Evolutionary conservation across 441 rosid genomes (phyloP), one percentile per base, ranked within the genome.

Genomic region (Codiaeum variegatum): DNA sequence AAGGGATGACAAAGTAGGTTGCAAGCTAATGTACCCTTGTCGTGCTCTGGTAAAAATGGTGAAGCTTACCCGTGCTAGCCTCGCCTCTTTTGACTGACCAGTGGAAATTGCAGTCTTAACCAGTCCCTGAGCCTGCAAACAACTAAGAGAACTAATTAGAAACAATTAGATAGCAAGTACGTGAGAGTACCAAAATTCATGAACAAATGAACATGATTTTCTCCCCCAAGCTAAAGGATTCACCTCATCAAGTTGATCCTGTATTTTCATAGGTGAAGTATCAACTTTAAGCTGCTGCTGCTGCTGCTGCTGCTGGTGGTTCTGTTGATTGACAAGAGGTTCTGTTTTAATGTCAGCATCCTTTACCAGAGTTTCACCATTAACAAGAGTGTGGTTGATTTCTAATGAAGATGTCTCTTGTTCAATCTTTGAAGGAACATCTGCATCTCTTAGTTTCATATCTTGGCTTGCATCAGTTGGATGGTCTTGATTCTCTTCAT

Each of bases 231-330:
- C 28, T 24, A 62, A 71, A 74, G 64, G 59, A 63, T 78, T 78
- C 78, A 91, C 99, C 98, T 96, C 98, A 51, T 93, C 98, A 74
- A 96, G 93, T 78, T 87, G 98, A 74, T 96, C 98, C 79, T 93
- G 91, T 66, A 85, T 77, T 82, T 81, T 92, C 66, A 46, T 67
- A 49, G 84, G 81, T 63, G 90, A 76, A 44, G 72, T 76, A 76
- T 84, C 89, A 67, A 77, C 73, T 76, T 80, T 85, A 55, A 16
- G 23, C 40, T 58, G 83, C 64, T 58, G 82, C 52, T 70, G 81
- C 63, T 83, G n/a, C n/a, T n/a, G n/a, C n/a, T n/a, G n/a, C n/a
- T n/a, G n/a, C n/a, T n/a, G n/a, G n/a, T n/a, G 84, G 68, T 69
- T 83, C 82, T 83, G 86, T 78, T 81, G 79, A 83, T 79, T 78